A percentile compares a stretch with the other conserved stretches of the same genome.
phyloP scores from a whole-genome alignment of 352 stramenopile genomes.

The Globisporangium viniferum region DNA sequence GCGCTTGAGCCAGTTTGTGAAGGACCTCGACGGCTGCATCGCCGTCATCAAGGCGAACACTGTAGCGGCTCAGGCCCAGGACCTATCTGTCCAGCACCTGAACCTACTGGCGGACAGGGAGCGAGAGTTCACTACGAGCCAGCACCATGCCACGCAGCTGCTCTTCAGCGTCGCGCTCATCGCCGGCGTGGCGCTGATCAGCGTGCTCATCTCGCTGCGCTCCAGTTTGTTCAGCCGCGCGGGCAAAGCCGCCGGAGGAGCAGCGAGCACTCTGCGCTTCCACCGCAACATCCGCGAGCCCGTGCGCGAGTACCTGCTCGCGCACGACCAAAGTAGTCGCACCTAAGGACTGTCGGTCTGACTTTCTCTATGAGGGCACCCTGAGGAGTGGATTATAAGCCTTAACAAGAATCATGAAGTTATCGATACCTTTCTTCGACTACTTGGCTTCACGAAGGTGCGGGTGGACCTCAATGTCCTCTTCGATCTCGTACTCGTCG shows the following conservation, averaged over 20 bases:
- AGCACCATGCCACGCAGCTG: constrained; percentile 26
- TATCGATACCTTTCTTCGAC: neutral
- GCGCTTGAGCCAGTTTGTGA: constrained; percentile 35
- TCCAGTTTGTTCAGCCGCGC: constrained; percentile 31
- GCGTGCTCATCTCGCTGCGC: constrained; percentile 37
- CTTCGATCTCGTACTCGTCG: constrained; percentile 55
- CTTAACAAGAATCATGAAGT: neutral
- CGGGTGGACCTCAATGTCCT: constrained; percentile 31
- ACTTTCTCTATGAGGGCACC: neutral
- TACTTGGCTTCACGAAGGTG: constrained; percentile 13
- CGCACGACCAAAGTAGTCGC: constrained; percentile 16
- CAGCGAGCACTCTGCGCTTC: constrained; percentile 24
- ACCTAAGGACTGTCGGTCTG: neutral
- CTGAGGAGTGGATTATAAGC: neutral
- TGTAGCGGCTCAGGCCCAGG: too few species aligned
- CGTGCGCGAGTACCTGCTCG: constrained; percentile 54
- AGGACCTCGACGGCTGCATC: constrained; percentile 44
- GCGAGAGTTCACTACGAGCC: constrained; percentile 12
- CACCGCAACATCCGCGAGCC: constrained; percentile 37
- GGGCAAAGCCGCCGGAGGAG: constrained; percentile 6
- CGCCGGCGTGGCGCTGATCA: constrained; percentile 29
- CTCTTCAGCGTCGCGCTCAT: constrained; percentile 32
- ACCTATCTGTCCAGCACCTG: neutral
- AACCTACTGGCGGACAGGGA: constrained; percentile 16
- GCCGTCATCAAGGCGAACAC: constrained; percentile 6